Conservation (phyloP, 2,329 filamentous ascomycete genomes). For the Trichoderma lentiforme region DNA sequence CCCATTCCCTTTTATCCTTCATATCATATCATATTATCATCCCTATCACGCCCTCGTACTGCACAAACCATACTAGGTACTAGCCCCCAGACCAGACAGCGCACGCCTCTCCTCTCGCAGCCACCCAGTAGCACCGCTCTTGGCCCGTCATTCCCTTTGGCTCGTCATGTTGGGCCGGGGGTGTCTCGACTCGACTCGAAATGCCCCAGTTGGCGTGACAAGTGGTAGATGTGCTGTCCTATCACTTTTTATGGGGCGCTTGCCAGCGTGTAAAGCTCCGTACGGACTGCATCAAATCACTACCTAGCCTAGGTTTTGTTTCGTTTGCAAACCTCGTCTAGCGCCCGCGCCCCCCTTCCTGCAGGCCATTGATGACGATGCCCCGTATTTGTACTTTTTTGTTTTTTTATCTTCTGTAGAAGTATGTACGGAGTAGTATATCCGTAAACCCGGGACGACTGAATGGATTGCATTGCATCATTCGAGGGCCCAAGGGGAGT, state of each 20-base stretch:
- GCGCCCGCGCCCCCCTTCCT: neutral
- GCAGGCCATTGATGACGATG: neutral
- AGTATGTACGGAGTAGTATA: neutral
- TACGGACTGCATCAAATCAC: neutral
- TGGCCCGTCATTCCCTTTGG: neutral
- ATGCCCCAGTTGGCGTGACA: slow-evolving; percentile 17
- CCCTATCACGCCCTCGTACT: neutral
- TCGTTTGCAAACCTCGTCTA: neutral
- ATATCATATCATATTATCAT: neutral
- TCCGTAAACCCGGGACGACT: neutral
- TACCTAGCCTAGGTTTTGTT: neutral
- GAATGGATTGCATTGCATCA: neutral
- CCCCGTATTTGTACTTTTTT: neutral
- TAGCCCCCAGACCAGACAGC: neutral
- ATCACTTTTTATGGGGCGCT: slow-evolving; percentile 22
- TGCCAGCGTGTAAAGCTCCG: slow-evolving; percentile 8
- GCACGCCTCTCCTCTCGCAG: neutral
- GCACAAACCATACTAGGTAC: neutral
- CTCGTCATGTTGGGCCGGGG: neutral
- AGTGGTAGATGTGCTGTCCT: slow-evolving; percentile 19
- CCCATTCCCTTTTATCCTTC: neutral
- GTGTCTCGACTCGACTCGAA: neutral
- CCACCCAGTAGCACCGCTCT: neutral
- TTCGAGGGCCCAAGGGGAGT: neutral
- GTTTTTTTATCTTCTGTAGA: neutral